Base-by-base conservation (phyloP, 306 rosid species). In the Vigna hirtella region DNA sequence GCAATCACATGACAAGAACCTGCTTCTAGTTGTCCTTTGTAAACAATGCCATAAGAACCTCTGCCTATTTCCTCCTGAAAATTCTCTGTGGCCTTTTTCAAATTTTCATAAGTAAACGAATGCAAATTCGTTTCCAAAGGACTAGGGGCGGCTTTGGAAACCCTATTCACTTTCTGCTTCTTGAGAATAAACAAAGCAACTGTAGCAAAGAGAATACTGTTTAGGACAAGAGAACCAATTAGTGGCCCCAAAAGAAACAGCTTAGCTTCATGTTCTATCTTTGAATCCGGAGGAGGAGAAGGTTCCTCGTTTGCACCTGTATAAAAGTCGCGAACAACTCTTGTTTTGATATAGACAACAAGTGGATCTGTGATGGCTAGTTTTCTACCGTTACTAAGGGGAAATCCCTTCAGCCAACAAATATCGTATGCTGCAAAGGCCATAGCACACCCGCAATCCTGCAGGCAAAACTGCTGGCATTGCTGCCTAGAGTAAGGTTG, bases 1-100 rank as follows among this genome's bases (percentile, higher is more conserved):
- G 86, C 86, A 74, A 86, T 77, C 34, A 47, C 9, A 7, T 34
- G 52, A 24, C 45, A 32, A 56, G 79, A 64, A 20, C 38, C 18
- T 64, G 77, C 56, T 43, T 70, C 53, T 4, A 83, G 52, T 2
- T 65, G 66, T 14, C 90, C 90, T 74, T 81, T 86, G 64, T 83
- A 86, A 18, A 86, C 90, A 78, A 59, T 83, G 22, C 78, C 87
- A 78, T 43, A 86, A 4, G 90, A 86, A 65, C 90, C 90, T 3
- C 87, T 78, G 2, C 87, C 90, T 57, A 81, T 2, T 59, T 65
- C 82, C 72, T 81, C 80, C 18, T 14, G 70, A 72, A 86, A 84
- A 14, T 48, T 84, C 71, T 20, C 0, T 0, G 90, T 86, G 51
- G 85, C 87, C 12, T 78, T 77, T 52, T 78, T n/a, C 77, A 86